Percentiles rank a stretch among this genome's conserved stretches.
Evolutionary conservation across 768 basidiomycete genomes (phyloP).

Genomic region (Termitomyces sp.): DNA sequence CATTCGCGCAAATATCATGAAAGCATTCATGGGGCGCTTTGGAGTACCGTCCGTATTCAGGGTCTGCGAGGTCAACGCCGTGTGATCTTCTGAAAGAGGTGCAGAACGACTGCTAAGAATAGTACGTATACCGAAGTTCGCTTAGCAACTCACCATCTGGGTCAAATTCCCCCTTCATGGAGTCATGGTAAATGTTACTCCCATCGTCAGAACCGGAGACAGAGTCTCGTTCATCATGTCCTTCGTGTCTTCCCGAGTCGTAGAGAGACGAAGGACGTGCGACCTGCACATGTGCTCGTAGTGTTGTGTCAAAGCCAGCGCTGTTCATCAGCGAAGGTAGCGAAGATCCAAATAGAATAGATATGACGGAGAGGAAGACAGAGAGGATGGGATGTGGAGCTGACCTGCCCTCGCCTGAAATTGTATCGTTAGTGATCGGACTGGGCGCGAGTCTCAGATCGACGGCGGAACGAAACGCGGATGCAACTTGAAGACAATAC

Average conservation of each 20-base stretch:
- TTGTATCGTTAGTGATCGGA: constrained; percentile 33
- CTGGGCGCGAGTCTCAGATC: constrained; percentile 37
- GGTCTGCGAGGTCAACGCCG: constrained; percentile 65
- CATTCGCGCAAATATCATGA: constrained; percentile 88
- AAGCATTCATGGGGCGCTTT: constrained; percentile 89
- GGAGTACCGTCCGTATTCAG: constrained; percentile 85
- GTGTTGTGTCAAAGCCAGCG: constrained; percentile 17
- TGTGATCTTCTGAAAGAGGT: constrained; percentile 21
- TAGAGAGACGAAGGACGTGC: constrained; percentile 23
- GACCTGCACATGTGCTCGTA: constrained; percentile 16
- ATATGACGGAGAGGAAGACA: constrained; percentile 9
- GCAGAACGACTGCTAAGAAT: background rate
- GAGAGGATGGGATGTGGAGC: constrained; percentile 10
- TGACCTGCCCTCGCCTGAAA: constrained; percentile 14
- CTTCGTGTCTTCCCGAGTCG: constrained; percentile 17
- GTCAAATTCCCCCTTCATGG: constrained; percentile 34
- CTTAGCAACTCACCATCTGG: constrained; percentile 35
- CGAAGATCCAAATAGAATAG: constrained; percentile 4
- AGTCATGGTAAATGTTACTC: constrained; percentile 28
- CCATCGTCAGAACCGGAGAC: constrained; percentile 57
- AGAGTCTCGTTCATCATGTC: constrained; percentile 42
- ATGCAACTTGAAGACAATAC: constrained; percentile 29
- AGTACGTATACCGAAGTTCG: background rate
- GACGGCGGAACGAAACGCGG: constrained; percentile 40
- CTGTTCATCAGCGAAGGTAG: constrained; percentile 22